Evolutionary conservation across 202 grass and related monocot genomes (phyloP).

Genomic region (Panicum virgatum): DNA sequence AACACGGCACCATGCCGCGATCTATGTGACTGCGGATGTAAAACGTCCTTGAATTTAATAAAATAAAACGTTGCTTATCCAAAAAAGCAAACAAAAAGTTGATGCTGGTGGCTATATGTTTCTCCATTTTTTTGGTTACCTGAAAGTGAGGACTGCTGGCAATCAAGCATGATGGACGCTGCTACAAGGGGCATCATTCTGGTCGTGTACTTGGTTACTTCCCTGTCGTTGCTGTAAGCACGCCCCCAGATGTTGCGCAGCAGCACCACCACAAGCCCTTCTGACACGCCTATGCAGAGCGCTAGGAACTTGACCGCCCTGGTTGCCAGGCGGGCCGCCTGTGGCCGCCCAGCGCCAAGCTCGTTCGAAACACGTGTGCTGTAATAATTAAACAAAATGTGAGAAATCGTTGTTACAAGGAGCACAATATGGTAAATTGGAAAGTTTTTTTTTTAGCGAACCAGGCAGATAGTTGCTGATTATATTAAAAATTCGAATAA

Average conservation of each 20-base stretch:
- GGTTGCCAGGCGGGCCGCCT: conserved; percentile 38
- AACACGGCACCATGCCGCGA: too few relatives aligned
- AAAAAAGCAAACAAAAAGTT: too few relatives aligned
- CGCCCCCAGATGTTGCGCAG: conserved; percentile 38
- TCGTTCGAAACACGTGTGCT: background rate
- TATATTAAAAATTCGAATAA: too few relatives aligned
- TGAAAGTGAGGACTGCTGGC: background rate
- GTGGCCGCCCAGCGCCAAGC: conserved; percentile 14
- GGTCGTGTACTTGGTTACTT: conserved; percentile 46
- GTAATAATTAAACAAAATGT: background rate
- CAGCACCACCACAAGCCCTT: conserved; percentile 32
- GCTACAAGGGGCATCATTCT: conserved; percentile 46
- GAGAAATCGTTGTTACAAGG: background rate
- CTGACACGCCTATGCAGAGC: conserved; percentile 1
- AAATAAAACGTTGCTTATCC: too few relatives aligned
- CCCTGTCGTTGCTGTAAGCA: conserved; percentile 45
- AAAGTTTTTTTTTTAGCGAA: too few relatives aligned
- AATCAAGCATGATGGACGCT: conserved; percentile 40
- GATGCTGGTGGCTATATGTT: too few relatives aligned
- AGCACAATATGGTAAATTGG: too few relatives aligned
- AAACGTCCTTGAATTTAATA: too few relatives aligned
- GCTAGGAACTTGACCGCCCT: conserved; percentile 33
- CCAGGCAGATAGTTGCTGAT: too few relatives aligned
- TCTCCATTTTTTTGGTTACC: background rate
- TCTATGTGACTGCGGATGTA: too few relatives aligned